Evolutionary conservation across 257 asterid genomes (phyloP), one percentile per base, ranked within the genome.

Genomic region (Solanum corneliomulleri): DNA sequence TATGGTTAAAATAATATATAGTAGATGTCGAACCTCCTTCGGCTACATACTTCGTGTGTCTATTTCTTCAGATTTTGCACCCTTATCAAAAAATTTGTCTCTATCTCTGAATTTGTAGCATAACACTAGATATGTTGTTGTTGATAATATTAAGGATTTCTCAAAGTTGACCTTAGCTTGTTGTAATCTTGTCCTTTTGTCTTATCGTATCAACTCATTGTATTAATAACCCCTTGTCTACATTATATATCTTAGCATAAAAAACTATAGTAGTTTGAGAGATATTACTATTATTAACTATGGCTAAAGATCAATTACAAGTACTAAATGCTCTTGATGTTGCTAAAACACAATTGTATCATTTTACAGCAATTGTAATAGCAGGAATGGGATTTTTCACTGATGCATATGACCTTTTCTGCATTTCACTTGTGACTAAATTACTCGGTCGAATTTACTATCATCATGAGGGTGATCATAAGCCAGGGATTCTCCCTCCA

Each of bases 331-430:
- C 97, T 64, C 95, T 94, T 77, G 97, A 94, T 89, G 87, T 76
- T 9, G 97, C 97, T 3, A 94, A 93, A 41, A 93, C 95, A 27
- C 97, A 94, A 66, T 87, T 76, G 87, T 93, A 92, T 87, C 95
- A 94, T 82, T 94, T 94, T 91, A 94, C 95, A 16, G 93, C 97
- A 3, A 94, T 94, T n/a, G 91, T 93, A 16, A 91, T 94, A 15
- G 94, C 95, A 14, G 97, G 97, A 8, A 94, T 94, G 97, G 97
- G 97, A 12, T 94, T 94, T 85, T 94, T 94, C 91, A 94, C 97
- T 1, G 97, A 94, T 72, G 97, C 97, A 4, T 94, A 94, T 37
- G 97, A 94, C 68, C 95, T 94, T 52, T 92, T 94, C 83, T 87
- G 93, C 87, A 91, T 94, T 37, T 91, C 95, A 70, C 75, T 92